A percentile compares a stretch with the other conserved stretches of the same genome.
These are phyloP conservation scores for Heterotrichella gracilis DNA, from an alignment of 352 stramenopile genomes.

Conservation along the genomic window DNA sequence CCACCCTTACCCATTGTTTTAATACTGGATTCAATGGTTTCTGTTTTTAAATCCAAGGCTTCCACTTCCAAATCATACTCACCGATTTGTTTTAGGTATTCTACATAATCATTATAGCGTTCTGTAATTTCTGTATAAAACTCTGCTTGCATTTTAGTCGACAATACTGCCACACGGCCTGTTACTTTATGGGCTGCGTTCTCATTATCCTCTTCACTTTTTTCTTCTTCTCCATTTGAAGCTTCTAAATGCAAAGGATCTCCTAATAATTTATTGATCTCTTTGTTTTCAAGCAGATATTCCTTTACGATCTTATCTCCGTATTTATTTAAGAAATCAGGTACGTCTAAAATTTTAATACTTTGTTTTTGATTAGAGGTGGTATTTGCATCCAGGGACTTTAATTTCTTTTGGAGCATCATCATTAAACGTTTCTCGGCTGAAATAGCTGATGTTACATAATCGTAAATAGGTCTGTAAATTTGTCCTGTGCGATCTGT, in stretches of 20 bases:
- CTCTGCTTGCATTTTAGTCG: not conserved
- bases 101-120: not conserved
- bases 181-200: not conserved
- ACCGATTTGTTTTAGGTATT: not conserved
- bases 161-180: not conserved
- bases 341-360: not conserved
- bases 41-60: not conserved
- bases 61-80: constrained; percentile 1
- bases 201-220: not conserved
- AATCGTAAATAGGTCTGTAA: not conserved
- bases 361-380: not conserved
- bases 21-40: not conserved
- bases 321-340: constrained; percentile 1
- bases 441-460: not conserved
- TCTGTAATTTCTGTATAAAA: not conserved
- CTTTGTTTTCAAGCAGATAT: not conserved
- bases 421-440: not conserved
- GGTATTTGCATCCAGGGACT: constrained; percentile 9
- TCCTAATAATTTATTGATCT: not conserved
- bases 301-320: not conserved
- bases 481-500: not conserved
- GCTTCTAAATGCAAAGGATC: too few relatives aligned
- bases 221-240: not conserved
- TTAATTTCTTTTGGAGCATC: not conserved
- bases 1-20: not conserved